phyloP scores from a whole-genome alignment of 164 flowering plant genomes.

The Berberis thunbergii region DNA sequence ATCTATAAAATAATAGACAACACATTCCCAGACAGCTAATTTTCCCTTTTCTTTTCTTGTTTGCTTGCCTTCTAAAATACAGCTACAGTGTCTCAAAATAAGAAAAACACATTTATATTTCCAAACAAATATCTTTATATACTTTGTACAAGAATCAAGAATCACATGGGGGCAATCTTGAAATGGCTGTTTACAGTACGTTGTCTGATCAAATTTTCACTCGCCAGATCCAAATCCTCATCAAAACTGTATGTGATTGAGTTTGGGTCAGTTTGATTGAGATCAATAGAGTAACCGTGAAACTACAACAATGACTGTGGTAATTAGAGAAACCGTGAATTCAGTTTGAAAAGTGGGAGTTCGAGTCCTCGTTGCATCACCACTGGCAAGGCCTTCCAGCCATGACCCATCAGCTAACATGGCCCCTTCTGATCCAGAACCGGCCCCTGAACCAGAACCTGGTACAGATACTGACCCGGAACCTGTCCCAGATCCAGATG shows the following conservation, averaged over 20 bases:
- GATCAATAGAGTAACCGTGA: background rate
- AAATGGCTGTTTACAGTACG: no score
- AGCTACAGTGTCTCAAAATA: no score
- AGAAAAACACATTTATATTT: no score
- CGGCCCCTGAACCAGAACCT: background rate
- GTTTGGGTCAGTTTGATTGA: no score
- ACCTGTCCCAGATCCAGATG: background rate
- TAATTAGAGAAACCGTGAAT: background rate
- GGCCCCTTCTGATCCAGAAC: slow-evolving; percentile 10
- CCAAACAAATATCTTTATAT: no score
- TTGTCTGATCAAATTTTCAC: no score
- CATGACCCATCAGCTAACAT: slow-evolving; percentile 72
- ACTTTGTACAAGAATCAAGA: no score
- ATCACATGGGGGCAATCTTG: no score
- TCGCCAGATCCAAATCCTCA: background rate
- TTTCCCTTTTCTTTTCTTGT: no score
- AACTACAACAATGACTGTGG: background rate
- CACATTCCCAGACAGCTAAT: no score
- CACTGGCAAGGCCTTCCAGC: slow-evolving; percentile 76
- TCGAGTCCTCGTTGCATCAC: slow-evolving; percentile 34
- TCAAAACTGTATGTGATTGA: background rate
- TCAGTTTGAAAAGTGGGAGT: slow-evolving; percentile 10
- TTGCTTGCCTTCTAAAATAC: no score
- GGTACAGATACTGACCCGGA: background rate
- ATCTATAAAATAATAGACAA: no score